Percentiles rank a stretch among this genome's conserved stretches.
phyloP scores from a whole-genome alignment of 495 filamentous ascomycete species.

The Xylaria venustula region DNA sequence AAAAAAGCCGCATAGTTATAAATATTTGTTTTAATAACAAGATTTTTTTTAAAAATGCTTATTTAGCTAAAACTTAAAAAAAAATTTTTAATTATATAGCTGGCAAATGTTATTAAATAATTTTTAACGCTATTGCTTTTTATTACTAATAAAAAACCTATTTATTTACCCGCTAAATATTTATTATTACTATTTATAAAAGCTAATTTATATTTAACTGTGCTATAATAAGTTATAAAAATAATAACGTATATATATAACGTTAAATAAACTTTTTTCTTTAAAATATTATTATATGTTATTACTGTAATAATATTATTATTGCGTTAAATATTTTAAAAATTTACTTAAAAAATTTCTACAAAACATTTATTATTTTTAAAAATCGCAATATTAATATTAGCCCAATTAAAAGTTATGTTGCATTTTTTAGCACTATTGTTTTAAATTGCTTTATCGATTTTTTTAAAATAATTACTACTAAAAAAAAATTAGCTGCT shows the following conservation, averaged over 20 bases:
- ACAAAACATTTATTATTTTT: background rate
- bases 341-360: background rate
- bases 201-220: slow-evolving; percentile 6
- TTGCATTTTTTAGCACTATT: background rate
- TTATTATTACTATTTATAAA: background rate
- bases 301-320: background rate
- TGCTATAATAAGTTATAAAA: background rate
- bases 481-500: background rate
- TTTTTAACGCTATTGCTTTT: background rate
- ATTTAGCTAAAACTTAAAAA: background rate
- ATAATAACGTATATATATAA: background rate
- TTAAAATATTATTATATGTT: background rate
- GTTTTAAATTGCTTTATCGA: background rate
- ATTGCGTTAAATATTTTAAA: background rate
- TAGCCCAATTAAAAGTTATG: background rate
- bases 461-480: too few relatives aligned
- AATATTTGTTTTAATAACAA: background rate
- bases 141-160: background rate
- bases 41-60: background rate
- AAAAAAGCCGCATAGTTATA: background rate
- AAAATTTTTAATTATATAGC: background rate
- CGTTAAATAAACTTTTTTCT: background rate
- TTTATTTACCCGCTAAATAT: background rate
- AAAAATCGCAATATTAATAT: background rate
- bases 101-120: background rate